phyloP scores from a whole-genome alignment of 352 stramenopile genomes.

The Lagenidium giganteum region DNA sequence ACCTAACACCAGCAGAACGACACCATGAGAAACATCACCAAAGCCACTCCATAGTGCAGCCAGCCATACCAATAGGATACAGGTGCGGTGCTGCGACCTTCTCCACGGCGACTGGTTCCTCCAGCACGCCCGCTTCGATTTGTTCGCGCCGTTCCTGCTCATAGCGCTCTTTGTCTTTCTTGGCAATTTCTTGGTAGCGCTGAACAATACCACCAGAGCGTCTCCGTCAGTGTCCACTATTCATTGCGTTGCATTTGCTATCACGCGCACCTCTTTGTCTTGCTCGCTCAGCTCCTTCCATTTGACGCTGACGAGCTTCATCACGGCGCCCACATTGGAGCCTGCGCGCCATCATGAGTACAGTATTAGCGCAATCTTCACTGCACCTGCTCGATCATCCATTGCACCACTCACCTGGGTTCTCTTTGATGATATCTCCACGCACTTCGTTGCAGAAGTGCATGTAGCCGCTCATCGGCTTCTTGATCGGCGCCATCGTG shows the following conservation, averaged over 20 bases:
- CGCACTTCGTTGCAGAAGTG: conserved; percentile 78
- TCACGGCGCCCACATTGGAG: conserved; percentile 65
- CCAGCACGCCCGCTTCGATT: conserved; percentile 40
- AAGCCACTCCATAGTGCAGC: no score
- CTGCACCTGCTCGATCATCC: not conserved
- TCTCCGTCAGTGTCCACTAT: not conserved
- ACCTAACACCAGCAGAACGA: conserved; percentile 29
- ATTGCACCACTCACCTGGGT: conserved; percentile 29
- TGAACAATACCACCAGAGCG: conserved; percentile 4
- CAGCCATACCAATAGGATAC: conserved; percentile 1
- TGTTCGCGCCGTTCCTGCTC: conserved; percentile 65
- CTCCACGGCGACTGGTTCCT: conserved; percentile 14
- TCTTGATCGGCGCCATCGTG: conserved; percentile 66
- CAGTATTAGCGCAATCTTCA: no score
- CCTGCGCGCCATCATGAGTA: conserved; percentile 13
- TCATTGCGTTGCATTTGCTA: no score
- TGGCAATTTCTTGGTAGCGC: conserved; percentile 79
- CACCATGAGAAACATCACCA: not conserved
- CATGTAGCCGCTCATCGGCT: conserved; percentile 83
- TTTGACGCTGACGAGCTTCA: conserved; percentile 86
- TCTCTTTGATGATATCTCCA: conserved; percentile 54
- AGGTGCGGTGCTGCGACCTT: conserved; percentile 16
- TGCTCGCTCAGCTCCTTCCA: conserved; percentile 85
- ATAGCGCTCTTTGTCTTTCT: conserved; percentile 85
- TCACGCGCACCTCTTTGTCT: conserved; percentile 61